These are phyloP conservation scores for Mycena maculata DNA, from an alignment of 768 basidiomycete genomes.

Conservation along the genomic window DNA sequence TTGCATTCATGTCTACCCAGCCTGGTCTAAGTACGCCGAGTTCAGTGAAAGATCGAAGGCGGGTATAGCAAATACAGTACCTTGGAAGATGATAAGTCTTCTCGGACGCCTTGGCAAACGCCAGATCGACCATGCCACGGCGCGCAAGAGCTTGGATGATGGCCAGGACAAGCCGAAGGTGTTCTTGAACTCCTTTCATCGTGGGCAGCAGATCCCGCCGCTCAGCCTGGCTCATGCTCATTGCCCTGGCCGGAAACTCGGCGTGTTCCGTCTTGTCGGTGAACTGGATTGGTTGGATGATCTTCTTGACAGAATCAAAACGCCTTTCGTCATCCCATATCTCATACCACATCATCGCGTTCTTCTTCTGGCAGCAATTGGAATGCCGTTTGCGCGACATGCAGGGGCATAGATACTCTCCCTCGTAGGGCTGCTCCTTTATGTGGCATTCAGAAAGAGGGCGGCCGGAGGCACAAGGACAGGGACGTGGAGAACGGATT, in stretches of 20 bases:
- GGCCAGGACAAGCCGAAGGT: neutral
- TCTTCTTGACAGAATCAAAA: neutral
- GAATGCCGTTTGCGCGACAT: neutral
- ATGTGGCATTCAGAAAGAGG: conserved; percentile 1
- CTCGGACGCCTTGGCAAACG: neutral
- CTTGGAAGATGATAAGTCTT: neutral
- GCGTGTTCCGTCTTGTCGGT: neutral
- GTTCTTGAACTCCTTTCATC: neutral
- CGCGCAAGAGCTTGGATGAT: neutral
- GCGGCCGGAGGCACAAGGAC: conserved; percentile 1
- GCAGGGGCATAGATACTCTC: conserved; percentile 3
- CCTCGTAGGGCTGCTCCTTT: neutral
- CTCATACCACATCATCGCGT: neutral
- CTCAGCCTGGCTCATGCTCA: neutral
- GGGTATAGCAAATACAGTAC: neutral
- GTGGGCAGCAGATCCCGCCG: neutral
- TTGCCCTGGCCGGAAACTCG: neutral
- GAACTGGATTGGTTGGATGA: neutral
- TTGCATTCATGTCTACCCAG: neutral
- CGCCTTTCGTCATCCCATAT: neutral
- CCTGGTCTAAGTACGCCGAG: neutral
- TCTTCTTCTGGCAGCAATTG: neutral
- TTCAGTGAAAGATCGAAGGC: neutral
- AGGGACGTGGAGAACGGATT: neutral
- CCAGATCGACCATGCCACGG: neutral